Conservation (phyloP, 306 rosid species). For the Urtica urens region DNA sequence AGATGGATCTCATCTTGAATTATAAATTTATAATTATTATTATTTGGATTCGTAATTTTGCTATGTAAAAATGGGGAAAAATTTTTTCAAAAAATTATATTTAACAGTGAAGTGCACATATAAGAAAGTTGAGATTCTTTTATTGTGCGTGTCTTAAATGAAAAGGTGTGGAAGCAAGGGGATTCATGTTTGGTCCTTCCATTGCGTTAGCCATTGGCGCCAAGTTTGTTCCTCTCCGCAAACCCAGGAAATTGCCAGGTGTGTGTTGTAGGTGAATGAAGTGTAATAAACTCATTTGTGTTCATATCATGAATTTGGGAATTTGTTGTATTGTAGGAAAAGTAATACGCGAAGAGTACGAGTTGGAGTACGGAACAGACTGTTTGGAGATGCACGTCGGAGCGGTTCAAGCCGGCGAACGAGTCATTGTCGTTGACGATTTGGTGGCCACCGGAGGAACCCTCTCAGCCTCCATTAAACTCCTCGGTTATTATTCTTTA, state of each 20-base stretch:
- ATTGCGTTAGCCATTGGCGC: slow-evolving; percentile 92
- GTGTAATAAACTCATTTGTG: background rate
- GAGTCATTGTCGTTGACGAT: slow-evolving; percentile 80
- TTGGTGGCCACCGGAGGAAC: slow-evolving; percentile 98
- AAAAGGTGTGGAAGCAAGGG: slow-evolving; percentile 90
- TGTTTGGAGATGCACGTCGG: slow-evolving; percentile 85
- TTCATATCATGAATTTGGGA: background rate
- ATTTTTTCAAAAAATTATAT: too few species aligned
- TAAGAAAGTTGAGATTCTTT: too few species aligned
- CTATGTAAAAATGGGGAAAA: too few species aligned
- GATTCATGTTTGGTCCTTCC: slow-evolving; percentile 90
- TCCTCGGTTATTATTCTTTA: slow-evolving; percentile 49
- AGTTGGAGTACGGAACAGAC: slow-evolving; percentile 82
- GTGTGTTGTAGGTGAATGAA: slow-evolving; percentile 1
- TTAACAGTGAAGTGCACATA: too few species aligned
- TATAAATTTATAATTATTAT: too few species aligned
- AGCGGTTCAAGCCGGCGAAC: slow-evolving; percentile 68
- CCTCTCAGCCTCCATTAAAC: slow-evolving; percentile 74
- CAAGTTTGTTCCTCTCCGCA: slow-evolving; percentile 91
- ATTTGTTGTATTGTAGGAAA: slow-evolving; percentile 40
- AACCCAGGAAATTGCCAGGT: slow-evolving; percentile 97
- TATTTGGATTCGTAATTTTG: too few species aligned
- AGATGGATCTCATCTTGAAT: too few species aligned
- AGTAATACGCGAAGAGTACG: slow-evolving; percentile 71
- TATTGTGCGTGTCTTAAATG: slow-evolving; percentile 17